Base-by-base conservation (phyloP, 1,139 yeast species). In the Yamadazyma oceani region DNA sequence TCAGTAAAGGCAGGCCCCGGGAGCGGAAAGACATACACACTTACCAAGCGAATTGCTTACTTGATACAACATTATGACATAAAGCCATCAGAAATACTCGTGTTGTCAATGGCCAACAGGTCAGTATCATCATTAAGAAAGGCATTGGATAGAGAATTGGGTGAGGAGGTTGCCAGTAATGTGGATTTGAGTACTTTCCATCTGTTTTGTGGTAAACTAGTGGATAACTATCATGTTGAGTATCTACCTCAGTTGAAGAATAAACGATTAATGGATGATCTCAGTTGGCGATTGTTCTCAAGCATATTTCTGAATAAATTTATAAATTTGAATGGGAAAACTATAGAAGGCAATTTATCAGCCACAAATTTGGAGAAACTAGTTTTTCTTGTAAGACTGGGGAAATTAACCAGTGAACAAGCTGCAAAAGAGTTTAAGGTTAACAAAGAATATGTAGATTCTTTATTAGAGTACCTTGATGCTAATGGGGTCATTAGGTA, bases 1-100 rank as follows among this genome's bases (percentile, higher is more conserved):
- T 66, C 75, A 16, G 65, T 83, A 2, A 64, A 69, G 14, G 85
- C 89, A 0, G 89, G 90, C 0, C 89, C 90, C 1, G 90, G 90
- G 3, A 75, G 85, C 16, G 95, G 95, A 1, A 85, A 85, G 50
- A 84, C 94, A 0, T 64, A 66, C 29, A 81, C 89, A 0, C 49
- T 85, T 22, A 75, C 78, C 2, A 62, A 70, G 30, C 66, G 87
- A 42, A 66, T 83, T 0, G 75, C 75, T 2, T 62, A 72, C 43
- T 49, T 82, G 44, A 53, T 84, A 1, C 46, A 54, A 4, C 43
- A 60, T 5, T 61, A 63, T 3, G 60, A 58, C 2, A 54, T 77
- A 0, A 43, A 54, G 2, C 87, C 90, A 0, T 58, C 64, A 7
- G 78, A 79, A 36, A 73, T 85, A 2, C 55, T 84, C 26, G 80